Conservation (phyloP, 2,329 filamentous ascomycete genomes). For the Botryotinia globosa region DNA sequence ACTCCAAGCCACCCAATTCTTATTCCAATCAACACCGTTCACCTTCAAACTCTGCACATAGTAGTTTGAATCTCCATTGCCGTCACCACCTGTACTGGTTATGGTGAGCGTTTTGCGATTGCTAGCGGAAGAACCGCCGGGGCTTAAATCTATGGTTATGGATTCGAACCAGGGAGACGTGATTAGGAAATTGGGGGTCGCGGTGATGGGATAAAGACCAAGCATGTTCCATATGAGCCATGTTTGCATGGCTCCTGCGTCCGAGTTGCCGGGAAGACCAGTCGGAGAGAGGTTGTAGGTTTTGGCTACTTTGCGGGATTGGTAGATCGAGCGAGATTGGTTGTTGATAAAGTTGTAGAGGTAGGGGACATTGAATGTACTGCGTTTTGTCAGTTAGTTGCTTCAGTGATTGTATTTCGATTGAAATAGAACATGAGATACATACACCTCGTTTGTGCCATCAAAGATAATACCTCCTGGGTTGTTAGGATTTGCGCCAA, state of each 20-base stretch:
- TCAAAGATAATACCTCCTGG: constrained; percentile 55
- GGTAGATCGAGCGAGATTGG: constrained; percentile 24
- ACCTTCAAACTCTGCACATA: constrained; percentile 66
- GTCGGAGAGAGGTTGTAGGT: constrained; percentile 4
- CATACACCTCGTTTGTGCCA: constrained; percentile 39
- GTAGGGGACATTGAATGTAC: constrained; percentile 60
- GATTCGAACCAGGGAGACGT: constrained; percentile 61
- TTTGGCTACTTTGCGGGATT: constrained; percentile 17
- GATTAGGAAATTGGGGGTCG: constrained; percentile 65
- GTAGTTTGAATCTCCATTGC: constrained; percentile 42
- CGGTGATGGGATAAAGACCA: constrained; percentile 65
- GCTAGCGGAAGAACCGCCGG: background rate
- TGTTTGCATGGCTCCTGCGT: constrained; percentile 70
- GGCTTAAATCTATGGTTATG: constrained; percentile 47
- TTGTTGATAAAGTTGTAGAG: constrained; percentile 53
- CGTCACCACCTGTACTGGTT: constrained; percentile 47
- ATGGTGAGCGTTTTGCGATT: constrained; percentile 52
- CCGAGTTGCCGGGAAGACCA: constrained; percentile 49
- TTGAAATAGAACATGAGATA: background rate
- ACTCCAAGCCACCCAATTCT: constrained; percentile 63
- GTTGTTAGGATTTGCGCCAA: constrained; percentile 38
- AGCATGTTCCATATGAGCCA: constrained; percentile 59
- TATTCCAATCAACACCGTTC: constrained; percentile 60
- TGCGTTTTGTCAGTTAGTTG: background rate
- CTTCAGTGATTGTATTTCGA: background rate